Evolutionary conservation across 2,329 filamentous ascomycete genomes (phyloP).

Genomic region (Plectosphaerella plurivora): DNA sequence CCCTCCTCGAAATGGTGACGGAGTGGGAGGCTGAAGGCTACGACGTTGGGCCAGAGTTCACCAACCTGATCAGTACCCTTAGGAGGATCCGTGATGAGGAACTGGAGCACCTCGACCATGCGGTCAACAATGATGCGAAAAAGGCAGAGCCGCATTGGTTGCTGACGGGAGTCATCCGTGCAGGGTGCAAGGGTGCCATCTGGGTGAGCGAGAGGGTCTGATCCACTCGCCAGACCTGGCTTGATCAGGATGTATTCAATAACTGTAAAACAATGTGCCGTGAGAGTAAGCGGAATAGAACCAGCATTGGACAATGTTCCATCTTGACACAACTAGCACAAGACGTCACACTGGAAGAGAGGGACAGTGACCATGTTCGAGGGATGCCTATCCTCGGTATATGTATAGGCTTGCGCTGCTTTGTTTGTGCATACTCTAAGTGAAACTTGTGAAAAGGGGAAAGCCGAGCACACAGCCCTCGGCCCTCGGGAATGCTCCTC

Average conservation of each 20-base stretch:
- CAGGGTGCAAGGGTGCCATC: slow-evolving; percentile 89
- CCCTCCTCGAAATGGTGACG: slow-evolving; percentile 74
- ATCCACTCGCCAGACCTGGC: slow-evolving; percentile 2
- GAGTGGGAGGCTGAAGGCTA: slow-evolving; percentile 74
- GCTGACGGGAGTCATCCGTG: slow-evolving; percentile 78
- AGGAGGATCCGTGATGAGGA: slow-evolving; percentile 90
- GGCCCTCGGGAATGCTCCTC: not conserved
- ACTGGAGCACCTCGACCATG: slow-evolving; percentile 92
- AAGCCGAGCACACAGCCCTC: not conserved
- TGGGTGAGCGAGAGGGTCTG: slow-evolving; percentile 79
- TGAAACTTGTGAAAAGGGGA: not conserved
- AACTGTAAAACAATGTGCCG: too few species aligned
- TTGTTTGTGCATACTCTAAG: too few species aligned
- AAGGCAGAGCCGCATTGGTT: slow-evolving; percentile 86
- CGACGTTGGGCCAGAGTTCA: slow-evolving; percentile 74
- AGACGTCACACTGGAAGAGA: too few species aligned
- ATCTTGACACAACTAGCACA: too few species aligned
- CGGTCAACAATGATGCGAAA: slow-evolving; percentile 88
- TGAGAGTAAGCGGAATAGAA: too few species aligned
- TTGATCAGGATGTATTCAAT: too few species aligned
- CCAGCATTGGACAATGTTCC: too few species aligned
- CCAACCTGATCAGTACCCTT: slow-evolving; percentile 66
- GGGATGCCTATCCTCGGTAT: too few species aligned
- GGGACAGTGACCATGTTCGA: too few species aligned
- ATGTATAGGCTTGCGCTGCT: too few species aligned